Percentiles rank a stretch among this genome's conserved stretches.
Conservation (phyloP, 2,329 filamentous ascomycete genomes). For the Coniochaeta sp. region DNA sequence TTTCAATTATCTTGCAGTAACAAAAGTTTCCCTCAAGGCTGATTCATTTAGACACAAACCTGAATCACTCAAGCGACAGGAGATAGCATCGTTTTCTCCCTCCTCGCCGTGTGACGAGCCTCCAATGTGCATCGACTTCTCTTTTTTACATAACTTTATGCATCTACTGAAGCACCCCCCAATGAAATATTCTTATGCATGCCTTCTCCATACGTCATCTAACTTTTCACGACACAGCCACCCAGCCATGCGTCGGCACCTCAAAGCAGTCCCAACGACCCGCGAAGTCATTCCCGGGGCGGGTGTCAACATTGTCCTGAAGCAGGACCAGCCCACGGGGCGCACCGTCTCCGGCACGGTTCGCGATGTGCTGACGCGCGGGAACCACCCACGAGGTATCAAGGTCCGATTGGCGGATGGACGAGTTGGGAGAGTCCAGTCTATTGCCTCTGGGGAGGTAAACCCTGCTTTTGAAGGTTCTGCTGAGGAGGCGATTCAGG, state of each 20-base stretch:
- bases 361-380: constrained; percentile 60
- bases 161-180: too few relatives aligned
- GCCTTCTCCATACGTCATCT: neutral
- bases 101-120: too few relatives aligned
- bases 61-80: too few relatives aligned
- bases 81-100: too few relatives aligned
- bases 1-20: too few relatives aligned
- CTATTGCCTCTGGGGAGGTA: constrained; percentile 30
- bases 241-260: neutral
- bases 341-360: constrained; percentile 61
- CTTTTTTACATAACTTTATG: too few relatives aligned
- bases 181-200: neutral
- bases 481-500: neutral
- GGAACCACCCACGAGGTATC: constrained; percentile 70
- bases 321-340: constrained; percentile 68
- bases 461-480: neutral
- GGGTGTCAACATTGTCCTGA: constrained; percentile 64
- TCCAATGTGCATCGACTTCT: too few relatives aligned
- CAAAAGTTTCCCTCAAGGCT: too few relatives aligned
- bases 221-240: neutral
- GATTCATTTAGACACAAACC: too few relatives aligned
- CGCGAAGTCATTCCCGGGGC: constrained; percentile 52
- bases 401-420: constrained; percentile 69
- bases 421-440: constrained; percentile 66
- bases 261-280: constrained; percentile 33